Percentiles rank a stretch among this genome's conserved stretches.
These are phyloP conservation scores for Mortierella sp. DNA, from an alignment of 371 early-diverging fungal genomes.

Conservation along the genomic window DNA sequence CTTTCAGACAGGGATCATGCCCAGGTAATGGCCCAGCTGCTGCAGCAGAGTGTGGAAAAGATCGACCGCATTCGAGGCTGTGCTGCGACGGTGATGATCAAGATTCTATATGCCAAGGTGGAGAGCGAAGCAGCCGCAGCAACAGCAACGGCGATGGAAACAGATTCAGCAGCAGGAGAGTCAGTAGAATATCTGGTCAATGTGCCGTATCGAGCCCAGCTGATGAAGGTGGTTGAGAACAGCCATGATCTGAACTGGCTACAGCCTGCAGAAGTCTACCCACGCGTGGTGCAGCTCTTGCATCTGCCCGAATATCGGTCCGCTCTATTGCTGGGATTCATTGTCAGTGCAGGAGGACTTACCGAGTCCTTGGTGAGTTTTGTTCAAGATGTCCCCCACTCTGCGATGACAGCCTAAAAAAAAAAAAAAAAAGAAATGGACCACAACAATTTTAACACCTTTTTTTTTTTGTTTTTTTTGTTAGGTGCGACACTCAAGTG, in stretches of 20 bases:
- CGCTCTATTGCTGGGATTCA: constrained; percentile 74
- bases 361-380: constrained; percentile 80
- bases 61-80: constrained; percentile 81
- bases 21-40: constrained; percentile 60
- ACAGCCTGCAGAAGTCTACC: constrained; percentile 73
- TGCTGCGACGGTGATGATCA: constrained; percentile 69
- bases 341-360: constrained; percentile 83
- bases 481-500: constrained; percentile 78
- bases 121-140: constrained; percentile 6
- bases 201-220: constrained; percentile 14
- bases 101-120: constrained; percentile 56
- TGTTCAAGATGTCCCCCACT: no score
- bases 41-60: constrained; percentile 84
- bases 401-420: no score
- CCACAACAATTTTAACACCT: no score
- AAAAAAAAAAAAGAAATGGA: no score
- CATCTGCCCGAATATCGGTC: constrained; percentile 64
- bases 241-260: constrained; percentile 69
- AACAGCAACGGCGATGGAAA: not conserved
- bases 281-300: constrained; percentile 69
- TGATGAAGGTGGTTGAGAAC: constrained; percentile 32
- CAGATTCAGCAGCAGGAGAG: not conserved
- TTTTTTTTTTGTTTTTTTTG: no score
- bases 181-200: constrained; percentile 20
- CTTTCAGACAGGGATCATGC: constrained; percentile 37